A percentile compares a stretch with the other conserved stretches of the same genome.
phyloP scores from a whole-genome alignment of 2,329 filamentous ascomycete species.

The Diplodia corticola region DNA sequence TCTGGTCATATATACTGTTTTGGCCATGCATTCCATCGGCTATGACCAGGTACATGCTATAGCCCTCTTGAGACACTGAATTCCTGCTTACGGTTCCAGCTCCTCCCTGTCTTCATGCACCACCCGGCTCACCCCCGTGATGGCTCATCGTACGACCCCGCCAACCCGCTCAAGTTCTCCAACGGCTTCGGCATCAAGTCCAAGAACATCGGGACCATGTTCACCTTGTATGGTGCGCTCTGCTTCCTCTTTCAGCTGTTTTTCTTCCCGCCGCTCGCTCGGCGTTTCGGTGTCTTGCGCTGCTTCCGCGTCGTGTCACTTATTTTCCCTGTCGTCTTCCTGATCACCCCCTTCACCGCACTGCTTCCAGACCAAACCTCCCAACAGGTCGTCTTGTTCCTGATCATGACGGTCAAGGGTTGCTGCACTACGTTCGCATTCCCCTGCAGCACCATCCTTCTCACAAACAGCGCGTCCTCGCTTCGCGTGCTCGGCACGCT shows the following conservation, averaged over 20 bases:
- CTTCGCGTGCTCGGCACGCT: constrained; percentile 79
- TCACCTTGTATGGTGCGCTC: constrained; percentile 76
- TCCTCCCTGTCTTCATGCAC: constrained; percentile 86
- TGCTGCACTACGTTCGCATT: constrained; percentile 80
- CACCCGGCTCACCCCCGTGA: constrained; percentile 57
- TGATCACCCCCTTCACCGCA: constrained; percentile 78
- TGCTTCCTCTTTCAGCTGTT: constrained; percentile 85
- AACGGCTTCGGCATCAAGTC: constrained; percentile 77
- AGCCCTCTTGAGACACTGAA: not conserved
- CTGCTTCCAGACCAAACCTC: constrained; percentile 54
- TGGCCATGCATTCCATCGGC: constrained; percentile 79
- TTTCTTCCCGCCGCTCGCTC: constrained; percentile 75
- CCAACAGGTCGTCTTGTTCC: constrained; percentile 63
- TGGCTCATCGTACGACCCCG: constrained; percentile 44
- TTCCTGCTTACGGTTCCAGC: constrained; percentile 32
- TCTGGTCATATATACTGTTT: constrained; percentile 73
- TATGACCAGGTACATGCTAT: constrained; percentile 65
- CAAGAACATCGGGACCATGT: constrained; percentile 78
- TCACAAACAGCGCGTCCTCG: constrained; percentile 82
- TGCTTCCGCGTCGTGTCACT: constrained; percentile 70
- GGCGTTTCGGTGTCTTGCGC: constrained; percentile 69
- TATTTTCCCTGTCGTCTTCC: constrained; percentile 72
- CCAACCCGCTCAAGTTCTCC: constrained; percentile 72
- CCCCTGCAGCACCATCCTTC: constrained; percentile 82
- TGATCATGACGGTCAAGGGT: constrained; percentile 72